These are phyloP conservation scores for Tricholoma hemisulphureum DNA, from an alignment of 768 basidiomycete species.

Conservation along the genomic window DNA sequence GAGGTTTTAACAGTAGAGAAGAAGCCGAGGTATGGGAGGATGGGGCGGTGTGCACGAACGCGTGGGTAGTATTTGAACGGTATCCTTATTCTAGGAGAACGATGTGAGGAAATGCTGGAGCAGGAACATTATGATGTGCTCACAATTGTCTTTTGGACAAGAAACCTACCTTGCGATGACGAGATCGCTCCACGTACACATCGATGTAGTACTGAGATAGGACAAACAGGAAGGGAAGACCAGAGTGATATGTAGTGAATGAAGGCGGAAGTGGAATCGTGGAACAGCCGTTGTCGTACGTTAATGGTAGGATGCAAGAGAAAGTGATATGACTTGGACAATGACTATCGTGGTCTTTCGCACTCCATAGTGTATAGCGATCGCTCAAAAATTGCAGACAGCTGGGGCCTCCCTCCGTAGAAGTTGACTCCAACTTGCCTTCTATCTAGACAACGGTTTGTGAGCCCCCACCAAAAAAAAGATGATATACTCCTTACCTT, in stretches of 20 bases:
- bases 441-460: conserved; percentile 32
- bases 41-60: conserved; percentile 52
- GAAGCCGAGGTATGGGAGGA: conserved; percentile 47
- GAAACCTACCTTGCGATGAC: conserved; percentile 39
- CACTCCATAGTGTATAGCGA: conserved; percentile 36
- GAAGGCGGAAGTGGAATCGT: conserved; percentile 47
- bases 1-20: conserved; percentile 56
- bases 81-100: conserved; percentile 17
- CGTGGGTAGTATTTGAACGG: conserved; percentile 54
- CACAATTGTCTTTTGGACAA: conserved; percentile 49
- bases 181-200: conserved; percentile 39
- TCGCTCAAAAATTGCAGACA: conserved; percentile 33
- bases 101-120: conserved; percentile 6
- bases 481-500: conserved; percentile 38
- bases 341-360: conserved; percentile 3
- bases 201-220: conserved; percentile 45
- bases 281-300: conserved; percentile 37
- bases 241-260: conserved; percentile 32
- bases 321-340: conserved; percentile 42
- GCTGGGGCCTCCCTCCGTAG: conserved; percentile 36
- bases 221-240: conserved; percentile 37
- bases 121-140: conserved; percentile 10
- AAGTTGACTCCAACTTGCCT: conserved; percentile 39
- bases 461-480: background rate
- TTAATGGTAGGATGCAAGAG: conserved; percentile 42